phyloP scores from a whole-genome alignment of 1,284 basidiomycete species.

The Sphagnurus paluster region DNA sequence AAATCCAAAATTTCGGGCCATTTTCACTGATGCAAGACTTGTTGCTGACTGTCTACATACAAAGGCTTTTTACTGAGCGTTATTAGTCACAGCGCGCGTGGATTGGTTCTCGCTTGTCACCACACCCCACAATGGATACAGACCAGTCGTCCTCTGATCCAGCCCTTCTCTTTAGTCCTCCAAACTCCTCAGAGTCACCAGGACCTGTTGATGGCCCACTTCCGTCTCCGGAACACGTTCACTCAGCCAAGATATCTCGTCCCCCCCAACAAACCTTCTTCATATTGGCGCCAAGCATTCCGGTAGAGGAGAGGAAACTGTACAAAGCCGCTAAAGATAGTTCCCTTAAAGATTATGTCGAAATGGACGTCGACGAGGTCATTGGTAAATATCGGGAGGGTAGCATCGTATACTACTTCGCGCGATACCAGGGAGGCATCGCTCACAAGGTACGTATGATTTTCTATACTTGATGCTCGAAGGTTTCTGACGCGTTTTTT shows the following conservation, averaged over 20 bases:
- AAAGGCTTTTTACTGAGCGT: no score
- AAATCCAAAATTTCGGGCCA: no score
- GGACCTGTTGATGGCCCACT: not conserved
- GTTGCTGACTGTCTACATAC: no score
- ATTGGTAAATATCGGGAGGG: constrained; percentile 55
- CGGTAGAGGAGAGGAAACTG: constrained; percentile 35
- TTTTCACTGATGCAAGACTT: no score
- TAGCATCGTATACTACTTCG: constrained; percentile 54
- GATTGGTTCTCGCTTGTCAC: no score
- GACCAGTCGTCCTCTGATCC: constrained; percentile 16
- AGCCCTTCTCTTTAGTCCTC: constrained; percentile 13
- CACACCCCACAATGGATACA: constrained; percentile 14
- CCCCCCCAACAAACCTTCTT: constrained; percentile 23
- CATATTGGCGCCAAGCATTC: constrained; percentile 35
- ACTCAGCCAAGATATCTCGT: constrained; percentile 3
- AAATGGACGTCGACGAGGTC: constrained; percentile 46
- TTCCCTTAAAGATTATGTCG: constrained; percentile 32
- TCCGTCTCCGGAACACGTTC: constrained; percentile 9
- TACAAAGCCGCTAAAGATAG: constrained; percentile 40
- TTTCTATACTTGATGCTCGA: constrained; percentile 18
- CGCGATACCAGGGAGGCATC: constrained; percentile 54
- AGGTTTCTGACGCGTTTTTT: constrained; percentile 24
- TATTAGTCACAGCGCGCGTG: no score
- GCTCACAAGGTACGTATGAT: constrained; percentile 54
- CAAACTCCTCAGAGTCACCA: not conserved